Evolutionary conservation across 805 yeast species (phyloP).

Genomic region (Torulaspora indica): DNA sequence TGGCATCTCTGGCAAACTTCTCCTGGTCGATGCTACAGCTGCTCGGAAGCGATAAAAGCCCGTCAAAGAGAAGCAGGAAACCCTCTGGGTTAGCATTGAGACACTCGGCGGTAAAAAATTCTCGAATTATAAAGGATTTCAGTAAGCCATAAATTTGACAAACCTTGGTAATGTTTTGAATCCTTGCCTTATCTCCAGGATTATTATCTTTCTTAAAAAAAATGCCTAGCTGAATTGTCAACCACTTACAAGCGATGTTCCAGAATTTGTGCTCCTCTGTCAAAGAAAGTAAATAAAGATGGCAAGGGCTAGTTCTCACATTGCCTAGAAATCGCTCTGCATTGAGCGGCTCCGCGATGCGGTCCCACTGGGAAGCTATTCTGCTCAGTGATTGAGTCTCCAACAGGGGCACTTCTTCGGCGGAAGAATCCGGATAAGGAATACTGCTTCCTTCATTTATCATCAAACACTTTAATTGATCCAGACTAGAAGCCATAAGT

Average conservation of each 20-base stretch:
- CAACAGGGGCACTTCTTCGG: constrained; percentile 8
- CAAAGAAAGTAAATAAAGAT: constrained; percentile 15
- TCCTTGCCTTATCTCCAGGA: not conserved
- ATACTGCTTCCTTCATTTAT: not conserved
- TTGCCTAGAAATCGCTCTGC: constrained; percentile 12
- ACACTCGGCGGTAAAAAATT: constrained; percentile 18
- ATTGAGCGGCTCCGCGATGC: constrained; percentile 15
- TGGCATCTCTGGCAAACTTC: constrained; percentile 4
- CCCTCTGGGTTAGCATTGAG: constrained; percentile 13
- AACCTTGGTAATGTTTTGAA: constrained; percentile 3
- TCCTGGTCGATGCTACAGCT: not conserved
- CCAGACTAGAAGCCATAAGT: constrained; percentile 10
- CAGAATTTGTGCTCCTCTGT: constrained; percentile 11
- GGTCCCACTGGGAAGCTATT: constrained; percentile 20
- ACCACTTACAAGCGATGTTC: constrained; percentile 17
- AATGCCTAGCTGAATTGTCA: constrained; percentile 14
- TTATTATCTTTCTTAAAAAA: constrained; percentile 14
- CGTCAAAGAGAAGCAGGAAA: constrained; percentile 13
- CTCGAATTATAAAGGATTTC: constrained; percentile 6
- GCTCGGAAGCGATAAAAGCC: constrained; percentile 11
- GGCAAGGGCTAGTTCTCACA: not conserved
- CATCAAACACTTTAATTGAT: constrained; percentile 1
- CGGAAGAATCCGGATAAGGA: not conserved
- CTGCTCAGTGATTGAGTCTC: constrained; percentile 17
- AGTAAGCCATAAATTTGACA: constrained; percentile 15